Conservation (phyloP, 2,329 filamentous ascomycete species). For the Cercospora sojina region DNA sequence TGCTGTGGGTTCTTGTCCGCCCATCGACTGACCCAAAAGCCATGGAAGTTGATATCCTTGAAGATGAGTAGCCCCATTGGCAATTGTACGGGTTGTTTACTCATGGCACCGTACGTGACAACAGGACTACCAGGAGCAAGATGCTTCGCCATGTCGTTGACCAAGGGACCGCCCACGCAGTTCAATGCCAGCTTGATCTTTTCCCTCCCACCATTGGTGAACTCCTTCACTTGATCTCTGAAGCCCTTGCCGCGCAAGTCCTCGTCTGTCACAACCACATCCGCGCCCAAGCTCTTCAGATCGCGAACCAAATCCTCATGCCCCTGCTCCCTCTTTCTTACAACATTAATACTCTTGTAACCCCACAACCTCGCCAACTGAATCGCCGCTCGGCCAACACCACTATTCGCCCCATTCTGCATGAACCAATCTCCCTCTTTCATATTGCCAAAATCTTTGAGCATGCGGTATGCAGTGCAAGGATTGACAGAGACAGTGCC, state of each 20-base stretch:
- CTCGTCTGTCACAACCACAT: slow-evolving; percentile 61
- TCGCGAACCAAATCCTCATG: slow-evolving; percentile 65
- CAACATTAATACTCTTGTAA: slow-evolving; percentile 83
- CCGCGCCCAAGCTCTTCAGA: slow-evolving; percentile 60
- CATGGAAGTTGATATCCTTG: slow-evolving; percentile 82
- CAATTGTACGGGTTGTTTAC: slow-evolving; percentile 76
- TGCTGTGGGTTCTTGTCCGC: slow-evolving; percentile 69
- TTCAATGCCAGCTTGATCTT: slow-evolving; percentile 78
- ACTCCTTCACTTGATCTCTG: slow-evolving; percentile 58
- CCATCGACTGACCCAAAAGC: slow-evolving; percentile 95
- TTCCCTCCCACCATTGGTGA: slow-evolving; percentile 71
- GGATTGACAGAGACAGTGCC: slow-evolving; percentile 92
- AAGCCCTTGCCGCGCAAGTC: slow-evolving; percentile 64
- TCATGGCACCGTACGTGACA: slow-evolving; percentile 96
- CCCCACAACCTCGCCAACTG: slow-evolving; percentile 86
- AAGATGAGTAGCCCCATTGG: slow-evolving; percentile 89
- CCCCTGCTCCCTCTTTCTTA: slow-evolving; percentile 70
- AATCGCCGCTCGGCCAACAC: slow-evolving; percentile 86
- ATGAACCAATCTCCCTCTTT: slow-evolving; percentile 87
- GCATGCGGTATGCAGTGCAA: slow-evolving; percentile 89
- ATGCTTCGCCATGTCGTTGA: slow-evolving; percentile 72
- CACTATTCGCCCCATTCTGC: slow-evolving; percentile 94
- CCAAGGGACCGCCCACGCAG: slow-evolving; percentile 87
- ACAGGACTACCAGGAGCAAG: slow-evolving; percentile 67
- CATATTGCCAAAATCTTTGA: slow-evolving; percentile 71